Percentiles rank a stretch among this genome's conserved stretches.
Evolutionary conservation across 1,139 yeast genomes (phyloP).

Genomic region (Tardiomyces depauwii): DNA sequence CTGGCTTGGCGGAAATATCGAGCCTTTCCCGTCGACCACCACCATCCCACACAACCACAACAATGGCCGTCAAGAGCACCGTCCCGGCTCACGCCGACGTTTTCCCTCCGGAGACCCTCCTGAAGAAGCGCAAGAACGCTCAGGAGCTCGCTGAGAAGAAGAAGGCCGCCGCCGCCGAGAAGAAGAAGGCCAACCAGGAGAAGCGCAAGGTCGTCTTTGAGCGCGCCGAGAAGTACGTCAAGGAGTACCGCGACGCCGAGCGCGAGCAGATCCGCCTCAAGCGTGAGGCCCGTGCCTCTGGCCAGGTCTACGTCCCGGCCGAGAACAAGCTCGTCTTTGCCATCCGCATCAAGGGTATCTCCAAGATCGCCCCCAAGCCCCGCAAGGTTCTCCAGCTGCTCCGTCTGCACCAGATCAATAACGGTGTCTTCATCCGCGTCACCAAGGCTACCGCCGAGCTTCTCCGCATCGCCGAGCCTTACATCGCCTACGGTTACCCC

Average conservation of each 20-base stretch:
- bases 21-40: background rate
- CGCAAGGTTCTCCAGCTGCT: conserved; percentile 98
- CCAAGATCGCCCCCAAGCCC: conserved; percentile 99
- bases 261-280: conserved; percentile 85
- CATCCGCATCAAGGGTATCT: conserved; percentile 99
- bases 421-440: conserved; percentile 95
- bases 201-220: conserved; percentile 93
- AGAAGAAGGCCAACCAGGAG: conserved; percentile 39
- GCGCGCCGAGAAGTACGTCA: conserved; percentile 97
- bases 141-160: conserved; percentile 52
- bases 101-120: conserved; percentile 80
- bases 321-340: conserved; percentile 95
- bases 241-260: conserved; percentile 94
- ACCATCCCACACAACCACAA: background rate
- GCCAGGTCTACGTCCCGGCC: conserved; percentile 89
- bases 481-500: conserved; percentile 99
- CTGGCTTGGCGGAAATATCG: no score
- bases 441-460: conserved; percentile 98
- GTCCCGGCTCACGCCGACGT: conserved; percentile 12
- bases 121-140: conserved; percentile 83
- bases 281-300: conserved; percentile 95
- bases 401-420: conserved; percentile 96
- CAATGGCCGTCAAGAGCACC: conserved; percentile 2
- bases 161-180: conserved; percentile 72
- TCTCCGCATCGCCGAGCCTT: conserved; percentile 96